Conservation (phyloP, 495 filamentous ascomycete genomes). For the Letharia lupina region DNA sequence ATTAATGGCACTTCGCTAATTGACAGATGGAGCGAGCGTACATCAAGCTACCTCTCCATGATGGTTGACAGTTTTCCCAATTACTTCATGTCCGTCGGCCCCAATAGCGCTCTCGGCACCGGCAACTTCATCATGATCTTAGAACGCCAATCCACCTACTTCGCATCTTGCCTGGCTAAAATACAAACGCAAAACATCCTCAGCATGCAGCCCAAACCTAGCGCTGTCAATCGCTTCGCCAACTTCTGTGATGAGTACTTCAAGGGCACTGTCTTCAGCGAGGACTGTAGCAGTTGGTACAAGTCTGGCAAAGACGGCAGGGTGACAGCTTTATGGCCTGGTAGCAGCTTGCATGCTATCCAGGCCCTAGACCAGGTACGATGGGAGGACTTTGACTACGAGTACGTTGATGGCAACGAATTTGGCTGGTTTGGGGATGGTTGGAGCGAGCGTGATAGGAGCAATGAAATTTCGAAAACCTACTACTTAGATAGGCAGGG, state of each 20-base stretch:
- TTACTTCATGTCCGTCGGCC: slow-evolving; percentile 38
- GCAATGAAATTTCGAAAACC: slow-evolving; percentile 3
- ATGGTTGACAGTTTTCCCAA: no score
- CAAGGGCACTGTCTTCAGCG: slow-evolving; percentile 50
- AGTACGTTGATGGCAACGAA: slow-evolving; percentile 46
- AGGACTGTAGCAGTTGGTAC: slow-evolving; percentile 63
- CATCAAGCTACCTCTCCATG: no score
- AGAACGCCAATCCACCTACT: slow-evolving; percentile 42
- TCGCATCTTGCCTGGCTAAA: slow-evolving; percentile 57
- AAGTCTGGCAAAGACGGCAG: slow-evolving; percentile 50
- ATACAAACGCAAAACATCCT: slow-evolving; percentile 54
- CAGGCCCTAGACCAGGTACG: slow-evolving; percentile 50
- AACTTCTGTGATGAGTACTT: slow-evolving; percentile 56
- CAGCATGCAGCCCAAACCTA: slow-evolving; percentile 43
- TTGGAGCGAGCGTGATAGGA: slow-evolving; percentile 38
- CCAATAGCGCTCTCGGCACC: slow-evolving; percentile 28
- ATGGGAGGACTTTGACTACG: slow-evolving; percentile 69
- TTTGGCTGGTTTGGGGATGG: slow-evolving; percentile 54
- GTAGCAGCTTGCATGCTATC: slow-evolving; percentile 50
- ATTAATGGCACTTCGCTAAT: no score
- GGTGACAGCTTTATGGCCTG: slow-evolving; percentile 60
- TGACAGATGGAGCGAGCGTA: no score
- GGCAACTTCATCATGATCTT: slow-evolving; percentile 50
- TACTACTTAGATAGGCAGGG: slow-evolving; percentile 8
- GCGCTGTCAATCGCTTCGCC: slow-evolving; percentile 55